Percentiles rank a stretch among this genome's conserved stretches.
phyloP scores from a whole-genome alignment of 495 filamentous ascomycete genomes.

The Elasticomyces elasticus region DNA sequence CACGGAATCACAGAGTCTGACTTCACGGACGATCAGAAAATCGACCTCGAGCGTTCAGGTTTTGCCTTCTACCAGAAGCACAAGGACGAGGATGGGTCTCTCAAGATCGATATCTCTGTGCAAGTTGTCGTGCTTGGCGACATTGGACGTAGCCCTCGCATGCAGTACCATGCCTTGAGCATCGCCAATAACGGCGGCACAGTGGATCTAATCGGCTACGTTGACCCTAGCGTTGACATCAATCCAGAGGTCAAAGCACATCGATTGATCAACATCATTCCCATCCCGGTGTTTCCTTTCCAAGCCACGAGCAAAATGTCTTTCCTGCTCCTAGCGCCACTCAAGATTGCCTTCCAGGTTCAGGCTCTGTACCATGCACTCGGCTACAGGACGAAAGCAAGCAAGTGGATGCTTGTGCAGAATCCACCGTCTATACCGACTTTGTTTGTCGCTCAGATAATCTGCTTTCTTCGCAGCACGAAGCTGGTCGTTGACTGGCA shows the following conservation, averaged over 20 bases:
- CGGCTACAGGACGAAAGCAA: slow-evolving; percentile 58
- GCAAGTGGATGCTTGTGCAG: slow-evolving; percentile 75
- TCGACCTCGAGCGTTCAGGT: slow-evolving; percentile 6
- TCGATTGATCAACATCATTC: slow-evolving; percentile 54
- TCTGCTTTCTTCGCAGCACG: slow-evolving; percentile 70
- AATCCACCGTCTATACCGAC: slow-evolving; percentile 95
- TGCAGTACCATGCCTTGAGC: slow-evolving; percentile 97
- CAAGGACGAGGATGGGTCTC: slow-evolving; percentile 11
- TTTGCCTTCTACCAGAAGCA: slow-evolving; percentile 20
- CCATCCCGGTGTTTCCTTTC: slow-evolving; percentile 56
- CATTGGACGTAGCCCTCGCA: slow-evolving; percentile 89
- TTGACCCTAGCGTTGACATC: slow-evolving; percentile 48
- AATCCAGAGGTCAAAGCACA: slow-evolving; percentile 65
- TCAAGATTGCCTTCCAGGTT: slow-evolving; percentile 81
- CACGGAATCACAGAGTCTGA: slow-evolving; percentile 7
- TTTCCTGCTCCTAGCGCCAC: slow-evolving; percentile 68
- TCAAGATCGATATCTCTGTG: slow-evolving; percentile 40
- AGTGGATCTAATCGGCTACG: slow-evolving; percentile 81
- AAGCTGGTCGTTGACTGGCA: slow-evolving; percentile 93
- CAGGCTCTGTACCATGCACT: slow-evolving; percentile 58
- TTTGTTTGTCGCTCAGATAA: slow-evolving; percentile 58
- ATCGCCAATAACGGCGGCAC: slow-evolving; percentile 71
- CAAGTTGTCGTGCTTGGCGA: slow-evolving; percentile 96
- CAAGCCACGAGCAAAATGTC: slow-evolving; percentile 61
- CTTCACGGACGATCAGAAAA: slow-evolving; percentile 13